Conservation (phyloP, 768 basidiomycete species). For the Omphalotus guepiniiformis region DNA sequence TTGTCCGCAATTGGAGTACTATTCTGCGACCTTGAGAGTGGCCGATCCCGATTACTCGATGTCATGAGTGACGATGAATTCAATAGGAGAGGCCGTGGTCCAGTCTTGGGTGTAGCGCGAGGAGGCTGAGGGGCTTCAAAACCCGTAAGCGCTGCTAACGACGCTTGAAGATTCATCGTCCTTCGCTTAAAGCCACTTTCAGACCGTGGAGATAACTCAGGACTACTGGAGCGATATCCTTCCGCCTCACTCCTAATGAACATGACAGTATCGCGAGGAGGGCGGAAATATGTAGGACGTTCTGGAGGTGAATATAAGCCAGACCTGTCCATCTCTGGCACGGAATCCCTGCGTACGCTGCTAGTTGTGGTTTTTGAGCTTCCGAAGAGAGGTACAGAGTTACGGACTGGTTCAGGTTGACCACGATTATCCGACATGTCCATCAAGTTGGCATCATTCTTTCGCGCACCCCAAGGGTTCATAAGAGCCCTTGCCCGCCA, state of each 20-base stretch:
- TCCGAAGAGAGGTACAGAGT: neutral
- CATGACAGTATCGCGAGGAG: conserved; percentile 53
- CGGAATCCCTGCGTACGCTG: conserved; percentile 33
- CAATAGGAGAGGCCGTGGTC: conserved; percentile 64
- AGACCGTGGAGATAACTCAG: conserved; percentile 22
- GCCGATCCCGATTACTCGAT: conserved; percentile 18
- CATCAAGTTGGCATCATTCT: neutral
- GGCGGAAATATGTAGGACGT: conserved; percentile 53
- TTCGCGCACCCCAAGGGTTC: conserved; percentile 32
- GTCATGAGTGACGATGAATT: conserved; percentile 46
- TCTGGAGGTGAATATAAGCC: conserved; percentile 49
- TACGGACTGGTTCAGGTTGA: neutral
- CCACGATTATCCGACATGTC: neutral
- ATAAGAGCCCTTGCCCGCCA: conserved; percentile 64
- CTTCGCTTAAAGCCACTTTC: conserved; percentile 32
- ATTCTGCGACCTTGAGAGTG: conserved; percentile 29
- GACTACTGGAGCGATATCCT: conserved; percentile 28
- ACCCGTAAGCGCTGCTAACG: conserved; percentile 37
- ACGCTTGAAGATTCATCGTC: conserved; percentile 36
- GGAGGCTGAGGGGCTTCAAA: conserved; percentile 25
- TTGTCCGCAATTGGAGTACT: conserved; percentile 30
- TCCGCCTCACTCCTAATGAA: conserved; percentile 27
- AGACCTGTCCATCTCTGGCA: conserved; percentile 33
- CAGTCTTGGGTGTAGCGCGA: conserved; percentile 40
- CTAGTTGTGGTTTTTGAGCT: conserved; percentile 1